These are phyloP conservation scores for Mycosphaerelloides madeirae DNA, from an alignment of 2,329 filamentous ascomycete species.

Conservation along the genomic window DNA sequence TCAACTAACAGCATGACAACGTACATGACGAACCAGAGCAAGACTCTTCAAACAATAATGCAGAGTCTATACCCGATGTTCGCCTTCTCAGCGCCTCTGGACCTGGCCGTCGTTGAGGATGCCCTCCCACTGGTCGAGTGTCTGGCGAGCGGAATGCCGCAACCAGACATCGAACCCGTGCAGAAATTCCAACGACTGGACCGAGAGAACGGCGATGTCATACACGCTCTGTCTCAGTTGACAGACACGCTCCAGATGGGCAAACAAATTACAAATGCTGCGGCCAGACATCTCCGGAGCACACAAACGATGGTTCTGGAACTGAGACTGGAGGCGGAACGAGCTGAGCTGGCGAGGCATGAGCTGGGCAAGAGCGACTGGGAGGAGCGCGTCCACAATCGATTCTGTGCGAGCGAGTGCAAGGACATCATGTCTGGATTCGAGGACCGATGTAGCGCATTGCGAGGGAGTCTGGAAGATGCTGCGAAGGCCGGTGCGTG, in stretches of 20 bases:
- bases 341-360: slow-evolving; percentile 72
- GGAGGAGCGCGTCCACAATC: slow-evolving; percentile 67
- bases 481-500: slow-evolving; percentile 2
- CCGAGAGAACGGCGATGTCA: slow-evolving; percentile 61
- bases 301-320: slow-evolving; percentile 83
- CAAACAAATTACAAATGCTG: slow-evolving; percentile 77
- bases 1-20: slow-evolving; percentile 53
- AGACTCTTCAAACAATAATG: slow-evolving; percentile 67
- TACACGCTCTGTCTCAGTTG: slow-evolving; percentile 76
- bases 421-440: slow-evolving; percentile 87
- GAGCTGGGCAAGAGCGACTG: slow-evolving; percentile 80
- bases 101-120: slow-evolving; percentile 62
- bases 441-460: slow-evolving; percentile 80
- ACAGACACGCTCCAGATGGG: slow-evolving; percentile 94
- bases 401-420: slow-evolving; percentile 81
- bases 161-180: slow-evolving; percentile 60
- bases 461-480: slow-evolving; percentile 49
- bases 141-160: slow-evolving; percentile 63
- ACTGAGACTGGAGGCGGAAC: slow-evolving; percentile 75
- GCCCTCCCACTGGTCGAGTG: slow-evolving; percentile 64
- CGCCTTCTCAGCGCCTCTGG: slow-evolving; percentile 54
- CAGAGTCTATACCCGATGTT: slow-evolving; percentile 61
- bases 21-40: slow-evolving; percentile 70
- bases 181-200: slow-evolving; percentile 65
- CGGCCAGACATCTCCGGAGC: slow-evolving; percentile 71